Percentiles rank a stretch among this genome's conserved stretches.
phyloP scores from a whole-genome alignment of 306 rosid genomes.

The Sesbania bispinosa region DNA sequence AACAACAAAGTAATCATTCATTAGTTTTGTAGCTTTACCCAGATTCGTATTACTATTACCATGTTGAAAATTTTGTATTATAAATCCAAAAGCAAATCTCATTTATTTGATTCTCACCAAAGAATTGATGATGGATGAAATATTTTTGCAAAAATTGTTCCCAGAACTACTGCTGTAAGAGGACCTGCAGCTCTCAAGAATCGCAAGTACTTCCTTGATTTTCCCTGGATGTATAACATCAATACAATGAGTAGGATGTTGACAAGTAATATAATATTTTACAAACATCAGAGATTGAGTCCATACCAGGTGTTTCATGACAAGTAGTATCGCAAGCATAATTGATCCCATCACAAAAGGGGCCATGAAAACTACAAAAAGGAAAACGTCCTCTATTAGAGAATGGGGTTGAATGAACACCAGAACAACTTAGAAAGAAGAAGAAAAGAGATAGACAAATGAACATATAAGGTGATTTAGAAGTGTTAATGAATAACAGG shows the following conservation, averaged over 20 bases:
- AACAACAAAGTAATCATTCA: background rate
- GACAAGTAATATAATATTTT: constrained; percentile 6
- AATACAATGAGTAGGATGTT: constrained; percentile 29
- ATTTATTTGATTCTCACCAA: constrained; percentile 56
- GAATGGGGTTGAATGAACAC: constrained; percentile 24
- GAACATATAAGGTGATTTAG: background rate
- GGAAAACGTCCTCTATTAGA: constrained; percentile 35
- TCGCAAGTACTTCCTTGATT: constrained; percentile 76
- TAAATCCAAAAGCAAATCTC: constrained; percentile 24
- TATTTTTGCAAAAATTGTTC: constrained; percentile 62
- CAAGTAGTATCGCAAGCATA: constrained; percentile 64
- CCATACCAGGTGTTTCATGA: constrained; percentile 93
- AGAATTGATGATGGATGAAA: constrained; percentile 78
- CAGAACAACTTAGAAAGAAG: background rate
- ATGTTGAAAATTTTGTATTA: background rate
- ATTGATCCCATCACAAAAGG: constrained; percentile 94
- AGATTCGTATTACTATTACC: constrained; percentile 6
- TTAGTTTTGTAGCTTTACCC: constrained; percentile 13
- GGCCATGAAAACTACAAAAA: constrained; percentile 85
- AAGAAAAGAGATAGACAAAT: background rate
- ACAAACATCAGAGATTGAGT: constrained; percentile 23
- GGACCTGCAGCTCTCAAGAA: constrained; percentile 95
- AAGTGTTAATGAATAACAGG: background rate
- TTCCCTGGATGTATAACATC: constrained; percentile 63
- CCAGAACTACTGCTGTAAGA: constrained; percentile 80